Evolutionary conservation across 1,139 yeast genomes (phyloP).

Genomic region (Debaryomycetaceae sp.): DNA sequence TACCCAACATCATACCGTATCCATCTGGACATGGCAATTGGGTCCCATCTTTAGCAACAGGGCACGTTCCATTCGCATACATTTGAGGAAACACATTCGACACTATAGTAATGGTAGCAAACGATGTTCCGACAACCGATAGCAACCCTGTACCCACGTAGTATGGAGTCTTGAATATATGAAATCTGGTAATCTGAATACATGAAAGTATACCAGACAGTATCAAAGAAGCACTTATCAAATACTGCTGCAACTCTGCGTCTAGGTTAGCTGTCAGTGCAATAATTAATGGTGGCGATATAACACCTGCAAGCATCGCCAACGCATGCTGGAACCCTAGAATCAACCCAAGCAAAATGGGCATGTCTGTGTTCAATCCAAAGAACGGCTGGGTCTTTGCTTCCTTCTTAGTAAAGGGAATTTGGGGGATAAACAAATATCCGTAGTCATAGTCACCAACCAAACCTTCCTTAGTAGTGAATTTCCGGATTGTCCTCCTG

Average conservation of each 20-base stretch:
- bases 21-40: slow-evolving; percentile 83
- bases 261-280: slow-evolving; percentile 58
- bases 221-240: slow-evolving; percentile 76
- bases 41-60: slow-evolving; percentile 45
- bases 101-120: slow-evolving; percentile 82
- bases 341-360: slow-evolving; percentile 66
- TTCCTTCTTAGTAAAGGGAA: slow-evolving; percentile 59
- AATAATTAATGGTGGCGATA: slow-evolving; percentile 79
- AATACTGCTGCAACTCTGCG: slow-evolving; percentile 52
- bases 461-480: slow-evolving; percentile 72
- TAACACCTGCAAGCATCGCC: slow-evolving; percentile 89
- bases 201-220: slow-evolving; percentile 70
- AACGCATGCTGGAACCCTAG: slow-evolving; percentile 85
- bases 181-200: slow-evolving; percentile 79
- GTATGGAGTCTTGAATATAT: slow-evolving; percentile 66
- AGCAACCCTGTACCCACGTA: slow-evolving; percentile 83
- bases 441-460: slow-evolving; percentile 82
- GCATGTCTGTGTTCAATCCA: slow-evolving; percentile 75
- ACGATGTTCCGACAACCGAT: slow-evolving; percentile 86
- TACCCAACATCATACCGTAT: slow-evolving; percentile 80
- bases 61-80: slow-evolving; percentile 73
- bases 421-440: slow-evolving; percentile 69
- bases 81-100: slow-evolving; percentile 72
- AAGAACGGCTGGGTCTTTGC: slow-evolving; percentile 72
- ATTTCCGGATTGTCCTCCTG: slow-evolving; percentile 33